Percentiles rank a stretch among this genome's conserved stretches.
Conservation (phyloP, 73 alveolate species). For the Paramecium tetraurelia region DNA sequence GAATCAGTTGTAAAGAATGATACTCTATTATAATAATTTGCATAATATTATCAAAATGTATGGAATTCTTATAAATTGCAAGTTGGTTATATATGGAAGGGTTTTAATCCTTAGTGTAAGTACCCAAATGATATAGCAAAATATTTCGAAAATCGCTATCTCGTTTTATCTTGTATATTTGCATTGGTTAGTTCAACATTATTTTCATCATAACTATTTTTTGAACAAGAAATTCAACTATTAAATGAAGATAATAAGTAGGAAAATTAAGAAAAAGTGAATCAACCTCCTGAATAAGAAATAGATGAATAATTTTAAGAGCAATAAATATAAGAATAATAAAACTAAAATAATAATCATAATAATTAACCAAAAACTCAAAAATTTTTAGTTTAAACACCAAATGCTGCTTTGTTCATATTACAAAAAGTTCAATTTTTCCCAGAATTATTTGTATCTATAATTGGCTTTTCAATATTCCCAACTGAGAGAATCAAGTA, state of each 20-base stretch:
- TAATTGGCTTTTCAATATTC: not conserved
- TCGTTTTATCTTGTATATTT: not conserved
- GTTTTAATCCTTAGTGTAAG: not conserved
- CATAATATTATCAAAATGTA: not conserved
- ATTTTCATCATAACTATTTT: not conserved
- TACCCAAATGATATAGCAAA: not conserved
- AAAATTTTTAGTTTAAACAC: not conserved
- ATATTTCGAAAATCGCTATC: slow-evolving; percentile 25
- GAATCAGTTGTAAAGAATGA: not conserved
- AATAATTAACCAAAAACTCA: not conserved
- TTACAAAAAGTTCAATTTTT: not conserved
- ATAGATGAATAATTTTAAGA: not conserved
- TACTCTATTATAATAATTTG: not conserved
- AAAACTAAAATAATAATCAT: not conserved
- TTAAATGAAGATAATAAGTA: not conserved
- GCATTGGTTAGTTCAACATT: not conserved
- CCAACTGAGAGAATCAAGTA: not conserved
- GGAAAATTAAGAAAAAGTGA: not conserved
- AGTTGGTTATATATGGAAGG: slow-evolving; percentile 6
- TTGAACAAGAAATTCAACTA: not conserved
- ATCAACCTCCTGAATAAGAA: not conserved
- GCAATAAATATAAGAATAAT: not conserved
- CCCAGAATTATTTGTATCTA: slow-evolving; percentile 5
- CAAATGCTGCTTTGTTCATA: slow-evolving; percentile 6
- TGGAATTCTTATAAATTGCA: not conserved